phyloP scores from a whole-genome alignment of 805 yeast species.

The Ogataea methylovora region DNA sequence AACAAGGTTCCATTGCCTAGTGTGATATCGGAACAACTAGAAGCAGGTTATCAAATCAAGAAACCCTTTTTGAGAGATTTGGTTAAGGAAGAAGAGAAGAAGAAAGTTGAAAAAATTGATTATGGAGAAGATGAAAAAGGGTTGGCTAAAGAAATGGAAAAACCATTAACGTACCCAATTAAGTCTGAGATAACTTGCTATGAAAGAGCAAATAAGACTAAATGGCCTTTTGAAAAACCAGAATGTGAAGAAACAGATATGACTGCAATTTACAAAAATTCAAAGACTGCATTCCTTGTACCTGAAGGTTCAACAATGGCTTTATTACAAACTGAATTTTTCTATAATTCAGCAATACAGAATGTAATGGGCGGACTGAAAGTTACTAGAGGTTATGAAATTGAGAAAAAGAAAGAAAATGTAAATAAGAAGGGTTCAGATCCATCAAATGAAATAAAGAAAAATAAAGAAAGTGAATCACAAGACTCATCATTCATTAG shows the following conservation, averaged over 20 bases:
- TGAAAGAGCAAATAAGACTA: constrained; percentile 21
- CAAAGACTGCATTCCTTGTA: constrained; percentile 15
- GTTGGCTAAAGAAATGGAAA: background rate
- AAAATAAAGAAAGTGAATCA: background rate
- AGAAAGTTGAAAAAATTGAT: no score
- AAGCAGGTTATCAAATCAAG: constrained; percentile 38
- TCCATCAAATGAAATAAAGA: background rate
- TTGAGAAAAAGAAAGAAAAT: constrained; percentile 3
- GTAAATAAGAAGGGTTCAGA: constrained; percentile 1
- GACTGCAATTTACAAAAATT: constrained; percentile 19
- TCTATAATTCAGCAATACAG: constrained; percentile 13
- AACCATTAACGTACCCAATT: constrained; percentile 9
- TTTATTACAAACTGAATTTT: constrained; percentile 18
- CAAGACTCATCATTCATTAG: constrained; percentile 1
- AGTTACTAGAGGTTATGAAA: constrained; percentile 41
- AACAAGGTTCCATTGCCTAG: constrained; percentile 49
- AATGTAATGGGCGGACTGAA: constrained; percentile 40
- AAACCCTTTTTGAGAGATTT: constrained; percentile 10
- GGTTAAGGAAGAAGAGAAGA: constrained; percentile 1
- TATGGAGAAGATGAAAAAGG: background rate
- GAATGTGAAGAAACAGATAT: constrained; percentile 20
- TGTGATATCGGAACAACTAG: constrained; percentile 49
- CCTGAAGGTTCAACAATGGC: constrained; percentile 20
- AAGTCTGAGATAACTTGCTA: constrained; percentile 16
- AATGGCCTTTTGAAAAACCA: constrained; percentile 20